Evolutionary conservation across 164 flowering plant genomes (phyloP).

Genomic region (Cinnamomum micranthum): DNA sequence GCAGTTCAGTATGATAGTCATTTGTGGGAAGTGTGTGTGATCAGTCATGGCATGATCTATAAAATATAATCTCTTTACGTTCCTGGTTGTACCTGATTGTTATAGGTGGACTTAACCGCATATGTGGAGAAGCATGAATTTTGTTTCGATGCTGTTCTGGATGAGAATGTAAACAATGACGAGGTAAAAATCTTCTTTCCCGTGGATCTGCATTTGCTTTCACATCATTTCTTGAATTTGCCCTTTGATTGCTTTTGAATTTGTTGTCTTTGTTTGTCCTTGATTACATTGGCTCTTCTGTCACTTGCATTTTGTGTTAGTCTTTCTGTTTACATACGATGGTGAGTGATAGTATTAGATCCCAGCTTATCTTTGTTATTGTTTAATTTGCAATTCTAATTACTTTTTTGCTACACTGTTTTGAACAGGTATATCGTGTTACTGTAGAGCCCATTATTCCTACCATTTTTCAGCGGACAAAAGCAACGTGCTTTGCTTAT

Average conservation of each 20-base stretch:
- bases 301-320: not conserved
- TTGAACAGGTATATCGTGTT: conserved; percentile 74
- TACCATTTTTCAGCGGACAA: conserved; percentile 82
- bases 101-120: conserved; percentile 95
- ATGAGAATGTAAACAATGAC: conserved; percentile 84
- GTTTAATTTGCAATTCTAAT: not conserved
- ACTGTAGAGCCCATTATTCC: conserved; percentile 97
- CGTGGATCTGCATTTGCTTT: not conserved
- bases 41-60: not conserved
- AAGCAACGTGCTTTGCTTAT: conserved; percentile 99
- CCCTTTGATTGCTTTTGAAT: not conserved
- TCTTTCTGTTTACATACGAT: not conserved
- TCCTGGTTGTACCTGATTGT: not conserved
- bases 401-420: conserved; percentile 3
- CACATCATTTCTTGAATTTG: not conserved
- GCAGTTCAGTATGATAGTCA: not conserved
- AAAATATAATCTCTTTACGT: too few species aligned
- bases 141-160: conserved; percentile 94
- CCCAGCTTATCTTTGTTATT: not conserved
- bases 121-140: conserved; percentile 98
- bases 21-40: not conserved
- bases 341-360: not conserved
- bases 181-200: conserved; percentile 50
- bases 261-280: not conserved
- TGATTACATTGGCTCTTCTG: not conserved